Base-by-base conservation (phyloP, 2,329 filamentous ascomycete species). In the Curvularia lunata region DNA sequence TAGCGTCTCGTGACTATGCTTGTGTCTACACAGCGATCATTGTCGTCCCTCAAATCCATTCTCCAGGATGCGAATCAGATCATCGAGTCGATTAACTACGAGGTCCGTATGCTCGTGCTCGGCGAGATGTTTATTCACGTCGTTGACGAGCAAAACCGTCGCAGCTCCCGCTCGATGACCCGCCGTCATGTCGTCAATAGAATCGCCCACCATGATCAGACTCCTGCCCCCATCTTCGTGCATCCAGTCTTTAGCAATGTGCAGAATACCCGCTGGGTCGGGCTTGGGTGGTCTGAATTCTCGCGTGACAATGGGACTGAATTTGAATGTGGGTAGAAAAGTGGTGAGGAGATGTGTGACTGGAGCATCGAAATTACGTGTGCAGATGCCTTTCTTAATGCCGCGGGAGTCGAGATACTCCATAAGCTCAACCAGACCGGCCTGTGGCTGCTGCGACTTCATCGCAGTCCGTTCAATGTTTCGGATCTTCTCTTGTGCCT, bases 161-260 rank as follows among this genome's bases (percentile, higher is more conserved):
- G 92, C 90, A 1, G 93, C 91, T 1, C 94, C 94, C 0, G 94
- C 94, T 51, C 82, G 83, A 58, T 89, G 85, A 0, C 95, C 94
- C 0, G 94, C 92, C 7, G 89, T 91, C 86, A 98, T 96, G 74
- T 99, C 95, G 75, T 98, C 95, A 54, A 96, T 86, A 16, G 89
- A 92, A 56, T 85, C 83, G 9, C 82, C 83, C 0, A 85, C 80
- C 76, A 84, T 84, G 54, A 86, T 81, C 48, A 85, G 55, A 27
- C 76, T 76, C 19, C 78, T 71, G 0, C 77, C 81, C 1, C 77
- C 75, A 62, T 82, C 79, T 8, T 76, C 74, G 48, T 71, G 67
- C 62, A 67, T 88, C 93, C 93, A 97, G 56, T 82, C 79, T 62
- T 84, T 82, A 0, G 92, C 92, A 66, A 97, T 97, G 75, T 95